Evolutionary conservation across 2,329 filamentous ascomycete species (phyloP), one percentile per base, ranked within the genome.

Genomic region (Nectriaceae sp.): DNA sequence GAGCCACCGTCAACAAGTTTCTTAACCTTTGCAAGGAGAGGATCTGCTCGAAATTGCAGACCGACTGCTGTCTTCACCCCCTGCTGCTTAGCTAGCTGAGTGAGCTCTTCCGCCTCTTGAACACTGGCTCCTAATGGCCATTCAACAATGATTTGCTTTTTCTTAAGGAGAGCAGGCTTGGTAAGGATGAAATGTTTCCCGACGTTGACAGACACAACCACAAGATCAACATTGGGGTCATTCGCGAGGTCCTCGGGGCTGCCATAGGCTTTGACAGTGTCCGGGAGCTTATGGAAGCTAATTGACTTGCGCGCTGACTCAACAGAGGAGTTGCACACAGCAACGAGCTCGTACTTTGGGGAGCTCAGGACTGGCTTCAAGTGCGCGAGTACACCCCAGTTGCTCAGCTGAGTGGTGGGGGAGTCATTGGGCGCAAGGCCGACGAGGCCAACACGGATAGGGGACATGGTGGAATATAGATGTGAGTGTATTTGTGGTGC

Each of bases 381-480:
- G 59, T 83, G 83, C 64, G 51, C 74, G 64, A 8, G 74, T 78
- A 46, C 82, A 72, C 29, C 79, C 81, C 55, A 82, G 70, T 26
- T n/a, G 16, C 54, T 53, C 3, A 47, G 29, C 3, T 44, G 13
- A 4, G 19, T n/a, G n/a, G 33, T 39, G 3, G 18, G 21, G 18
- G 35, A 22, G 36, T 44, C 31, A 13, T 33, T 16, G 3, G 47
- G 22, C 1, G 46, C 39, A 20, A 60, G 54, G 16, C 57, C 59
- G 18, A 62, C 49, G 33, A 62, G 40, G 21, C 51, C 58, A 16
- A 58, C 49, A 19, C 53, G 46, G 16, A 55, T 56, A 15, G 58
- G 45, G 11, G 49, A 31, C 46, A 52, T 52, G 15, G 16, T 42
- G 16, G 20, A 5, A 16, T 4, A 18, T 31, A 18, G 22, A 11